These are phyloP conservation scores for Rhizopogon salebrosus DNA, from an alignment of 768 basidiomycete genomes.

Conservation along the genomic window DNA sequence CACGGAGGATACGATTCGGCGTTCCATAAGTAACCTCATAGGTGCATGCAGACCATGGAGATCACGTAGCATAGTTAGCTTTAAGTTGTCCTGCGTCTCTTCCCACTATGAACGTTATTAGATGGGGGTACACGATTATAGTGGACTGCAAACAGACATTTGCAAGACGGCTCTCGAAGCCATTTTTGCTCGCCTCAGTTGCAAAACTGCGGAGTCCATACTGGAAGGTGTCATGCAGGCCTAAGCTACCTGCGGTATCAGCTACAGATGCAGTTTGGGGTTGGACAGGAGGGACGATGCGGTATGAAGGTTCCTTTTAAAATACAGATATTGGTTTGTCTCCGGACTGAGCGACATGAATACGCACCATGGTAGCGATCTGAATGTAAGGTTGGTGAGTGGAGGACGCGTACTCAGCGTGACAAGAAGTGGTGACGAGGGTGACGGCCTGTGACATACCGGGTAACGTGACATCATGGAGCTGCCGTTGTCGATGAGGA, in stretches of 20 bases:
- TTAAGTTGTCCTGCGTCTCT: conserved; percentile 83
- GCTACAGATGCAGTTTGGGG: conserved; percentile 60
- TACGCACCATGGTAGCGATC: conserved; percentile 17
- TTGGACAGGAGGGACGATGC: conserved; percentile 53
- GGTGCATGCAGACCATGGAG: conserved; percentile 86
- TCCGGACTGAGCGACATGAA: not conserved
- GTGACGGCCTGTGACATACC: conserved; percentile 22
- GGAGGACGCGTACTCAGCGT: conserved; percentile 12
- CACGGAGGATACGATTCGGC: conserved; percentile 77
- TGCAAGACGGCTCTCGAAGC: conserved; percentile 65
- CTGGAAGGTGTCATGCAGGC: conserved; percentile 83
- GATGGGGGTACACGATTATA: not conserved
- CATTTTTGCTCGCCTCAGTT: conserved; percentile 54
- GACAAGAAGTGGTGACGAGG: conserved; percentile 5
- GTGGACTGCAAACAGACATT: conserved; percentile 41
- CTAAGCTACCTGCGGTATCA: conserved; percentile 68
- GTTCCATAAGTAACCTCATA: conserved; percentile 89
- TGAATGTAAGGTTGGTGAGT: conserved; percentile 2
- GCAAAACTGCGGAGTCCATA: conserved; percentile 83
- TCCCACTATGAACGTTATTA: conserved; percentile 66
- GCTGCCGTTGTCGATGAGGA: not conserved
- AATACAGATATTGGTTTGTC: not conserved
- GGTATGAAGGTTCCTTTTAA: conserved; percentile 51
- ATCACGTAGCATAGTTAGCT: conserved; percentile 80
- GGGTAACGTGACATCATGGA: conserved; percentile 12